Conservation (phyloP, 2,329 filamentous ascomycete species). For the Venturia pyrina region DNA sequence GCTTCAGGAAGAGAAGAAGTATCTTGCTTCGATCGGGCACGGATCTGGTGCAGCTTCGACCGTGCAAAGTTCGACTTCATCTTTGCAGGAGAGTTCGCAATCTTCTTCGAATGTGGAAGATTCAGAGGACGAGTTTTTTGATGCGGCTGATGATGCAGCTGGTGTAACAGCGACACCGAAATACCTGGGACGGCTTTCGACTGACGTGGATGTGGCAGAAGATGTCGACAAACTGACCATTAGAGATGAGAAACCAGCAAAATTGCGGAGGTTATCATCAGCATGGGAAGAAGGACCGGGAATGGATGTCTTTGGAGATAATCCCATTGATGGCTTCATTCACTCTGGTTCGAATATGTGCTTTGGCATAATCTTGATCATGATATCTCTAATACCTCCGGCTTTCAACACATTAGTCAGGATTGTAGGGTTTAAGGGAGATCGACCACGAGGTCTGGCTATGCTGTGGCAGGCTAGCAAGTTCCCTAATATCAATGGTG, state of each 20-base stretch:
- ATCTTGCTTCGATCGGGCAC: slow-evolving; percentile 29
- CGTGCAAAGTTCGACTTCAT: slow-evolving; percentile 3
- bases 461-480: slow-evolving; percentile 88
- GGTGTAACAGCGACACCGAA: background rate
- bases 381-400: slow-evolving; percentile 89
- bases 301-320: slow-evolving; percentile 52
- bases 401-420: slow-evolving; percentile 78
- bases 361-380: slow-evolving; percentile 73
- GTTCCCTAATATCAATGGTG: slow-evolving; percentile 85
- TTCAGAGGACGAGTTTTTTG: slow-evolving; percentile 24
- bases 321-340: slow-evolving; percentile 76
- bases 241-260: slow-evolving; percentile 1
- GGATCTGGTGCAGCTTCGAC: slow-evolving; percentile 3
- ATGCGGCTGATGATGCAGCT: background rate
- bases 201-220: slow-evolving; percentile 17
- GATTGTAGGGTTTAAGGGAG: slow-evolving; percentile 84
- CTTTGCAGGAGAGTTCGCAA: background rate
- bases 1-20: slow-evolving; percentile 60
- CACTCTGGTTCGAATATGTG: slow-evolving; percentile 84
- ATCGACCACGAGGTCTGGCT: slow-evolving; percentile 68
- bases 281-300: slow-evolving; percentile 40
- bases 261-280: slow-evolving; percentile 17
- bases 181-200: slow-evolving; percentile 9
- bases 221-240: slow-evolving; percentile 22
- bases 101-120: background rate